Base-by-base conservation (phyloP, 805 yeast species). In the Saccharomycopsis fermentans region DNA sequence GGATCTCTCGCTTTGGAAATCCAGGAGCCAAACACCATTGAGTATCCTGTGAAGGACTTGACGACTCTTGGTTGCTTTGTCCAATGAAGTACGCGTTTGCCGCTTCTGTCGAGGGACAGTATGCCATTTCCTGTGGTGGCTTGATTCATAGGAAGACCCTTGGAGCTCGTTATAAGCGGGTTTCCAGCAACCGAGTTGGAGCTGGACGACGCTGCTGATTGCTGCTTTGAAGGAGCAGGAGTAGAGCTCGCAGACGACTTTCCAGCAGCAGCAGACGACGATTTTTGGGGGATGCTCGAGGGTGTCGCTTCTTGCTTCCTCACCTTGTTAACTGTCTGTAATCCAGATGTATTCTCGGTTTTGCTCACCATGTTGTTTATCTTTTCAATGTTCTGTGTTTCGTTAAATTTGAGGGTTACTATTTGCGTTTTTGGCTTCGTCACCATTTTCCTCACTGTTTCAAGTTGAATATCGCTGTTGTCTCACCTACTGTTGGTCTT, bases 51-150 rank as follows among this genome's bases (percentile, higher is more conserved):
- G 61, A 79, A 78, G 27, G 76, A 71, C 58, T 71, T 73, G 40
- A 79, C 65, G 12, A 67, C 66, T 9, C 77, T 56, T 0, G 74
- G 74, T 52, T 68, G 65, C 60, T 73, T 73, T 9, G 58, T 61
- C 83, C 83, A 79, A 58, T 69, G 70, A 52, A 82, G 68, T 53
- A 76, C 72, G 17, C 75, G 74, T 39, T 65, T 69, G 3, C 79
- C 79, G 24, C 73, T 65, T 21, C 77, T 72, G 61, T 79, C 81
- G 32, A 79, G 65, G 26, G 50, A 43, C 50, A 43, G 50, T 16
- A 50, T 21, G 21, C 29, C 36, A 17, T 56, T 55, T 8, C 40
- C 53, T 14, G 32, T 39, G 27, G 32, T 52, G n/a, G 53, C 53
- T n/a, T 43, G 35, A 21, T 56, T 56, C 59, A 56, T 56, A n/a